Evolutionary conservation across 1,284 basidiomycete genomes (phyloP).

Genomic region (Tilletiaria anomala): DNA sequence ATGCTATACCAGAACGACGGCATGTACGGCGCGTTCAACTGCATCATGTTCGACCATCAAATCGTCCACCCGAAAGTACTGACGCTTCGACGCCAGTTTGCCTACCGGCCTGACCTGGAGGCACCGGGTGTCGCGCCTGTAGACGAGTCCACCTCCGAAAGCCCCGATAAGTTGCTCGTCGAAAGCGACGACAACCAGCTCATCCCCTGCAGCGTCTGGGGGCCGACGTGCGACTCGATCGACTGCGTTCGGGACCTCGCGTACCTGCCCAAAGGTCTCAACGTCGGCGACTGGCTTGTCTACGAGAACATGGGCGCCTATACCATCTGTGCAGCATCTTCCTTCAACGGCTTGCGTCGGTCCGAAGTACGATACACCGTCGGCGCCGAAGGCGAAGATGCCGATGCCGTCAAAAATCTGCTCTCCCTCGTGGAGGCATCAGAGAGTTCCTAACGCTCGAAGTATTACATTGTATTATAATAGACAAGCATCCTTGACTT

Average conservation of each 20-base stretch:
- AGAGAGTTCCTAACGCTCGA: no score
- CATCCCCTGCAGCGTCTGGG: conserved; percentile 46
- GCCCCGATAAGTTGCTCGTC: conserved; percentile 2
- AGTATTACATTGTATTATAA: no score
- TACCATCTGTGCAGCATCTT: conserved; percentile 74
- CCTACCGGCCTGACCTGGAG: conserved; percentile 37
- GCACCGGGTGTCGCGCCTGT: conserved; percentile 14
- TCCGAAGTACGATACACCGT: conserved; percentile 42
- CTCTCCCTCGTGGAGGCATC: no score
- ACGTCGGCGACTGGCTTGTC: conserved; percentile 70
- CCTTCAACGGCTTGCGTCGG: conserved; percentile 57
- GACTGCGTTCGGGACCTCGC: conserved; percentile 46
- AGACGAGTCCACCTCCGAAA: background rate
- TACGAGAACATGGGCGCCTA: conserved; percentile 89
- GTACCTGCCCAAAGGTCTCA: conserved; percentile 21
- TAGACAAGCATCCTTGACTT: no score
- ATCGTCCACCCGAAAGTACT: conserved; percentile 69
- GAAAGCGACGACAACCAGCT: conserved; percentile 4
- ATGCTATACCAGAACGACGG: conserved; percentile 41
- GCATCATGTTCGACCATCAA: conserved; percentile 85
- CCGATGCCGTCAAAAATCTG: no score
- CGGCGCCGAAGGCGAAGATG: conserved; percentile 14
- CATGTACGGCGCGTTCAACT: conserved; percentile 89
- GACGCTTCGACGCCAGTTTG: conserved; percentile 39
- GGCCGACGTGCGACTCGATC: conserved; percentile 75